Evolutionary conservation across 148 eudicot genomes (phyloP), one percentile per base, ranked within the genome.

Genomic region (Amaranthus cruentus): DNA sequence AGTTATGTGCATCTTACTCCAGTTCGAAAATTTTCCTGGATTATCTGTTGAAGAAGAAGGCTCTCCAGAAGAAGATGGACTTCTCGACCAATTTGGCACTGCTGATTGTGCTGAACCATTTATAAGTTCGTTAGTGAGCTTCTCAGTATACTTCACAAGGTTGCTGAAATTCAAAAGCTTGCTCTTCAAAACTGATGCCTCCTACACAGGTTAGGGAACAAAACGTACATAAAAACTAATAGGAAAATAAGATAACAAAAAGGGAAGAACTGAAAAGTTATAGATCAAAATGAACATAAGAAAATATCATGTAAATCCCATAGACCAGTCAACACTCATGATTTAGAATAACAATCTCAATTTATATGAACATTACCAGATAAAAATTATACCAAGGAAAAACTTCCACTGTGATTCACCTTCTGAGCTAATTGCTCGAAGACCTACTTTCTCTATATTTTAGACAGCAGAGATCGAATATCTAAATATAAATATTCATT

Each of bases 111-210:
- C 83, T 48, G 88, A 80, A 75, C 75, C 80, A 65, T 85, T 89
- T 61, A 89, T 9, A 62, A 84, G 78, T 75, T 89, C 84, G 43
- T 59, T 11, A 72, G 87, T 81, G 56, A 78, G 87, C 73, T 81
- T 85, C 66, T 91, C 93, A 62, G 90, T 75, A 74, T 87, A 91
- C 69, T 68, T 78, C 60, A 87, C 87, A 77, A 91, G 95, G 81
- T 91, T 94, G 79, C 75, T 71, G 75, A 84, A 83, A 67, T 62
- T 77, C 81, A 89, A 81, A 65, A 94, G 88, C 84, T 89, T 89
- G 84, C 90, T 80, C 76, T 86, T 80, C 75, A 94, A 81, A 55
- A 83, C 81, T 60, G 98, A 91, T 66, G 91, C 83, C 70, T 91
- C 98, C 98, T 94, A 76, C 44, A 12, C 62, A 61, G 70, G 59